Evolutionary conservation across 306 rosid genomes (phyloP), one percentile per base, ranked within the genome.

Genomic region (Sicyos edulis): DNA sequence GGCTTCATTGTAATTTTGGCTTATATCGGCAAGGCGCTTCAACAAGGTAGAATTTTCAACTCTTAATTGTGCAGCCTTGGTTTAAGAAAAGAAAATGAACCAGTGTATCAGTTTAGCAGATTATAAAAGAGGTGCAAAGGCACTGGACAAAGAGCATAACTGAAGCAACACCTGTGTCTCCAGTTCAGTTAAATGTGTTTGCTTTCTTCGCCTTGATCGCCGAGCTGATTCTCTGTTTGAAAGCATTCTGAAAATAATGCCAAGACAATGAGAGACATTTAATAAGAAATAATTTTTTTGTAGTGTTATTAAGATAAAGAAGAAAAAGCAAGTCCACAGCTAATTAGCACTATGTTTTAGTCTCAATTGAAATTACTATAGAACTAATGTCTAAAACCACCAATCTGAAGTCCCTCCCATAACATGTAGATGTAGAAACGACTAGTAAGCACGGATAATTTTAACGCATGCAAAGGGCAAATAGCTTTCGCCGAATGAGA

Each of bases 201-300:
- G 98, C 80, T 93, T 93, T 88, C 97, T 81, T 82, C 96, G 77
- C 74, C 98, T 88, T 50, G 98, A 93, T 65, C 98, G 98, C 76
- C 98, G 88, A 10, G 98, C 98, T 7, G 98, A 93, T 80, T 93
- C 98, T 81, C 98, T 87, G 70, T 93, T 93, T 32, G 98, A 93
- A 65, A 93, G 95, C 98, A 93, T 93, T 86, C 98, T 93, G 85
- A 51, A 57, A 73, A 73, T 24, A 16, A 16, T 17, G 10, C 29
- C n/a, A 14, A 14, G 24, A 22, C 72, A 47, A 17, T 17, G 52
- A 71, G 52, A 32, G 21, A 52, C 7, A 53, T 8, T n/a, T 54
- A 13, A 29, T 10, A 13, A 54, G 64, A 32, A 32, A 54, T 10
- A 12, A 34, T 0, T 8, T 19, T 7, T 11, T 6, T 7, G 14